A percentile compares a stretch with the other conserved stretches of the same genome.
phyloP scores from a whole-genome alignment of 495 filamentous ascomycete species.

The Lasiosphaeria hispida region DNA sequence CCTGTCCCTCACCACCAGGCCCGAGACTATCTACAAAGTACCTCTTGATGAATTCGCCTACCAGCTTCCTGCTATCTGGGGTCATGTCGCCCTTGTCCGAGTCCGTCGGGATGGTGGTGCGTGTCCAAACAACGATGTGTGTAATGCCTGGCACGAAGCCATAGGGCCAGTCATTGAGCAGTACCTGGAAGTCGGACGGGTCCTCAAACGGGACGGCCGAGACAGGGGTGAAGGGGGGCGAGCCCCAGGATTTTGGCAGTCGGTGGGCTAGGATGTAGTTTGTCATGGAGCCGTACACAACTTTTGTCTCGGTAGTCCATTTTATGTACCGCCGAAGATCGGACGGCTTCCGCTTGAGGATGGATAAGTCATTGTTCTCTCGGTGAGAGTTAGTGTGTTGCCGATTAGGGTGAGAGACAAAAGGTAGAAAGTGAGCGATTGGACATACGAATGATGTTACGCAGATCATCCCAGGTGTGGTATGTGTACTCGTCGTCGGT shows the following conservation, averaged over 20 bases:
- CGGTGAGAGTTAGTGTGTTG: slow-evolving; percentile 18
- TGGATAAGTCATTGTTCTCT: slow-evolving; percentile 69
- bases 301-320: slow-evolving; percentile 70
- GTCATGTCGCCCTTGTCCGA: slow-evolving; percentile 70
- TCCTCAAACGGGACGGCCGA: slow-evolving; percentile 65
- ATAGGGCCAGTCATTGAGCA: slow-evolving; percentile 93
- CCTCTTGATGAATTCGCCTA: slow-evolving; percentile 64
- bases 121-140: slow-evolving; percentile 70
- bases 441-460: slow-evolving; percentile 60
- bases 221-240: slow-evolving; percentile 48
- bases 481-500: slow-evolving; percentile 66
- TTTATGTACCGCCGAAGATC: slow-evolving; percentile 79
- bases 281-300: slow-evolving; percentile 71
- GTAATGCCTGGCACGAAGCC: slow-evolving; percentile 66
- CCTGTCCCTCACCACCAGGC: slow-evolving; percentile 50
- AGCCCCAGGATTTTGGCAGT: slow-evolving; percentile 62
- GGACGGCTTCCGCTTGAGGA: slow-evolving; percentile 77
- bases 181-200: slow-evolving; percentile 67
- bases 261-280: slow-evolving; percentile 72
- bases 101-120: slow-evolving; percentile 55
- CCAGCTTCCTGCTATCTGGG: slow-evolving; percentile 56
- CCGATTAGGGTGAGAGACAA: slow-evolving; percentile 6
- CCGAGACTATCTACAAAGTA: slow-evolving; percentile 63
- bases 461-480: slow-evolving; percentile 69
- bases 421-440: neutral